Evolutionary conservation across 2,329 filamentous ascomycete species (phyloP), one percentile per base, ranked within the genome.

Genomic region (Aspergillus neoniger): DNA sequence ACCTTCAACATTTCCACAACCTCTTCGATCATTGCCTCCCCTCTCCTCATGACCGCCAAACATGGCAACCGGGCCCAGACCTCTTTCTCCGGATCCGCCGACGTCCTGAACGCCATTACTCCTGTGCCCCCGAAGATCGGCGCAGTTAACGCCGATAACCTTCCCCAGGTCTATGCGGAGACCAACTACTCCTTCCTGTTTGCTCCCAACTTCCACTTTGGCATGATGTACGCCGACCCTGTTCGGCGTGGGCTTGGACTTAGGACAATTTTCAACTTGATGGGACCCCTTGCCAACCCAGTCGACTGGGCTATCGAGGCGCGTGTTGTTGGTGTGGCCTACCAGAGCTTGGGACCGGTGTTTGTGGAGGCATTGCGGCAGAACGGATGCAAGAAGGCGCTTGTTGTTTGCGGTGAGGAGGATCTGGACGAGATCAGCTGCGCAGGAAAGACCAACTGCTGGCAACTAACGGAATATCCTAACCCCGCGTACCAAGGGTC

Each of bases 1-100:
- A 99, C 95, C 36, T 99, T 96, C 86, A 99, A 99, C 77, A 94
- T 99, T 74, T 95, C 90, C 69, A 99, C 95, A 4, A 96, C 95
- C 6, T 87, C 95, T 2, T 96, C 92, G 17, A 97, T 99, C 72
- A 82, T 99, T 52, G 92, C 91, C 50, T 96, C 92, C 5, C 88
- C 92, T 4, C 82, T 96, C 28, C 85, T 99, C 38, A 84, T 96
- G 70, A 84, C 96, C 59, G 91, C 91, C 66, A 99, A 99, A 80
- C 95, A 99, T 79, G 95, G 95, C 65, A 99, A 99, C 82, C 89
- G 90, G 67, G 93, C 95, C 44, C 95, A 92, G 57, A 98, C 95
- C 3, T 97, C 93, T 57, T 93, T 95, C 72, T 98, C 94, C 3
- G 95, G 95, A 55, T 96, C 93, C 47, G 95, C 95, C 58, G 95